A percentile compares a stretch with the other conserved stretches of the same genome.
These are phyloP conservation scores for Neurospora sp. DNA, from an alignment of 495 filamentous ascomycete species.

Conservation along the genomic window DNA sequence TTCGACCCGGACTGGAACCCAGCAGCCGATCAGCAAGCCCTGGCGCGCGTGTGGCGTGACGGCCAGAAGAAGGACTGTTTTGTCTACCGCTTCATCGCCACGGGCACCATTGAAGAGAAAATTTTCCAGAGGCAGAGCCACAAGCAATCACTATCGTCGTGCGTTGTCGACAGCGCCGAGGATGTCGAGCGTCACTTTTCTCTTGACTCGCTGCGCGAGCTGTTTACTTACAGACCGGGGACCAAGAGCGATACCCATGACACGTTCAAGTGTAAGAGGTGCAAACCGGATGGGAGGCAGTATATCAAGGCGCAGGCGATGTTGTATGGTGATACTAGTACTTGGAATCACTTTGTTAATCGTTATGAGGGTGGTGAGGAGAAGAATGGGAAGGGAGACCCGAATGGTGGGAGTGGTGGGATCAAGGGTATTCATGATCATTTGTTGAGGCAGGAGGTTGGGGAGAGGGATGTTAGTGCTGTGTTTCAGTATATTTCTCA, in stretches of 20 bases:
- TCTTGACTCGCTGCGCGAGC: constrained; percentile 74
- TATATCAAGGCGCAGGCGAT: constrained; percentile 82
- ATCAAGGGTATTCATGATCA: constrained; percentile 82
- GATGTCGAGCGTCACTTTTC: constrained; percentile 96
- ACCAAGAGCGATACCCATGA: constrained; percentile 94
- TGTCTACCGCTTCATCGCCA: constrained; percentile 97
- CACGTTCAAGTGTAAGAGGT: constrained; percentile 97
- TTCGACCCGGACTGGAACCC: constrained; percentile 99
- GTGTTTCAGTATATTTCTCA: constrained; percentile 99
- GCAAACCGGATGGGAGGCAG: constrained; percentile 77
- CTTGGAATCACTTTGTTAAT: constrained; percentile 96
- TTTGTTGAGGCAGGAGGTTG: constrained; percentile 77
- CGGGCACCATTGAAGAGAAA: constrained; percentile 97
- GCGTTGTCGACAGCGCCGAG: constrained; percentile 94
- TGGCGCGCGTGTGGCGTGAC: constrained; percentile 96
- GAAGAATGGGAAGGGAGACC: neutral
- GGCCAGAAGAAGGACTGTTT: constrained; percentile 99
- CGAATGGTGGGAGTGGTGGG: constrained; percentile 17
- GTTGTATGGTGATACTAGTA: constrained; percentile 95
- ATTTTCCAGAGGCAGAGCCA: constrained; percentile 98
- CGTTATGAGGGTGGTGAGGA: constrained; percentile 15
- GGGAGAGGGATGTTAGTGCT: constrained; percentile 71
- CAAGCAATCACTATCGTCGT: constrained; percentile 92
- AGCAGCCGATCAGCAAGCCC: constrained; percentile 92
- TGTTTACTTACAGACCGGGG: constrained; percentile 82